Evolutionary conservation across 352 stramenopile species (phyloP), one percentile per base, ranked within the genome.

Genomic region (Phytophthora capsici): DNA sequence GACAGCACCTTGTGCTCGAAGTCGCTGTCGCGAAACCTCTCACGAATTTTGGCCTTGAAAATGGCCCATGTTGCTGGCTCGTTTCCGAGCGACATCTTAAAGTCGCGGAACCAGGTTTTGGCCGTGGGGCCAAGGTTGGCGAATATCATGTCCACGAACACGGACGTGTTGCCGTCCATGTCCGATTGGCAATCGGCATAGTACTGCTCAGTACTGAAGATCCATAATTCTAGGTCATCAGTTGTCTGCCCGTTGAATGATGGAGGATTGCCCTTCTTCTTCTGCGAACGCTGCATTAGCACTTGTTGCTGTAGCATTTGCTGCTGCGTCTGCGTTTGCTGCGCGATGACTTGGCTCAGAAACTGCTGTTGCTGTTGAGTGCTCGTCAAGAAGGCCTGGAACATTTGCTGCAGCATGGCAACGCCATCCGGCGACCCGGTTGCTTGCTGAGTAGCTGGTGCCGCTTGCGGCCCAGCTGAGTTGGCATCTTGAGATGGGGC

Each of bases 81-180:
- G 6, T 47, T 8, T 3, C 36, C 36, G 13, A 57, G 19, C 5
- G 37, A 57, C 13, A 57, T 23, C 8, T 54, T 54, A n/a, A 40
- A 54, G 17, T 54, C 47, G 12, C 50, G 36, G 13, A 57, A 57
- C 50, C 50, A 57, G 7, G 36, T 57, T 38, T 57, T 32, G 6
- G 51, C 51, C 2, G 6, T 58, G 5, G 51, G 14, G 8, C 37
- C 25, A 4, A 48, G 38, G 12, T 49, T 58, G 0, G 51, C 38
- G 32, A 58, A 58, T 3, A 38, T 25, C 38, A 25, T 45, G 9
- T 45, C 38, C 0, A 40, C 38, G 12, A 45, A 26, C 7, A 45
- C 38, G 17, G 38, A 23, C 4, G 38, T 45, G 38, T 23, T 45
- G 9, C 38, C 12, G 4, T n/a, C 34, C 34, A 40, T 40, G 34